A percentile compares a stretch with the other conserved stretches of the same genome.
Evolutionary conservation across 2,329 filamentous ascomycete species (phyloP).

Genomic region (Sporothrix pallida): DNA sequence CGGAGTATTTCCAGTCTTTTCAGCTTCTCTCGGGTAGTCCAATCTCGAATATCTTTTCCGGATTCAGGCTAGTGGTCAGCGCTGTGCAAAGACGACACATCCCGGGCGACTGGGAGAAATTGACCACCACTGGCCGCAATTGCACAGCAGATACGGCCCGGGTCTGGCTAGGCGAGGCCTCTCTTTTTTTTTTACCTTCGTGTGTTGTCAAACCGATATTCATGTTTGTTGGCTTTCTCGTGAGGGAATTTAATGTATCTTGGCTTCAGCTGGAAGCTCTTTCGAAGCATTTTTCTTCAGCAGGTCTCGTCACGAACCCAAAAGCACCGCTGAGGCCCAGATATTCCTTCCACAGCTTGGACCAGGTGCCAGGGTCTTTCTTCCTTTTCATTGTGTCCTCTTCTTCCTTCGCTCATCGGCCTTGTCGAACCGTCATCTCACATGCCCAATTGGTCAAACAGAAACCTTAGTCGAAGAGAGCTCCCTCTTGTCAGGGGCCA

Average conservation of each 20-base stretch:
- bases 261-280: background rate
- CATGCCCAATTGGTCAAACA: background rate
- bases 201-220: background rate
- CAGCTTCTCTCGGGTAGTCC: constrained; percentile 19
- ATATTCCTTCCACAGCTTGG: constrained; percentile 1
- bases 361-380: background rate
- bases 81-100: background rate
- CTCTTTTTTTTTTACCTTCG: background rate
- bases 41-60: constrained; percentile 28
- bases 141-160: background rate
- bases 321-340: background rate
- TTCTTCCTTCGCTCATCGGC: background rate
- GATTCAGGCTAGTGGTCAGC: constrained; percentile 24
- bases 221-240: too few species aligned
- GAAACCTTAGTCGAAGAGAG: background rate
- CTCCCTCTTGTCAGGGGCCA: too few species aligned
- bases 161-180: background rate
- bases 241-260: background rate
- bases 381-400: too few species aligned
- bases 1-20: constrained; percentile 7
- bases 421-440: background rate
- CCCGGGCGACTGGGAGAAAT: background rate
- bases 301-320: background rate
- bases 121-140: too few species aligned
- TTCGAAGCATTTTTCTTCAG: background rate